A percentile compares a stretch with the other conserved stretches of the same genome.
These are phyloP conservation scores for Colletotrichum plurivorum DNA, from an alignment of 2,329 filamentous ascomycete genomes.

Conservation along the genomic window DNA sequence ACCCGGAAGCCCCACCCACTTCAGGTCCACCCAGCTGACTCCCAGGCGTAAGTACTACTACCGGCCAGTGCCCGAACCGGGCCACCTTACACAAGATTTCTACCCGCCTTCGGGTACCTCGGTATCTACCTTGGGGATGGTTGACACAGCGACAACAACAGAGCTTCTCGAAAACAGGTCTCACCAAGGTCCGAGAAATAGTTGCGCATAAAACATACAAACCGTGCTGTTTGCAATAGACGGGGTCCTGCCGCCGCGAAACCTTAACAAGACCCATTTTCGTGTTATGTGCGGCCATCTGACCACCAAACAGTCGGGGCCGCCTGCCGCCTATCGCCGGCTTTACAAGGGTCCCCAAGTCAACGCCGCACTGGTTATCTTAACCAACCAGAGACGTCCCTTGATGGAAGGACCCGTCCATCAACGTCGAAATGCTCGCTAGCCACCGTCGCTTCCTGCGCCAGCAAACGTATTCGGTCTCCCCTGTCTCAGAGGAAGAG, in stretches of 20 bases:
- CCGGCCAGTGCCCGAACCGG: neutral
- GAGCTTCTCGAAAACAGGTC: neutral
- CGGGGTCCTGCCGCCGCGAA: slow-evolving; percentile 8
- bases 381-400: slow-evolving; percentile 29
- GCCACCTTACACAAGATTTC: too few species aligned
- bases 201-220: neutral
- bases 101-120: too few species aligned
- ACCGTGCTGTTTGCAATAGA: neutral
- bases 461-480: slow-evolving; percentile 24
- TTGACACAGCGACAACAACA: neutral
- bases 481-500: slow-evolving; percentile 26
- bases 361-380: slow-evolving; percentile 21
- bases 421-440: slow-evolving; percentile 27
- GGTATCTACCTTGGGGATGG: neutral
- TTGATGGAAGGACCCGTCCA: slow-evolving; percentile 20
- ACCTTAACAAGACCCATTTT: slow-evolving; percentile 17
- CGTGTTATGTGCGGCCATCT: slow-evolving; percentile 33
- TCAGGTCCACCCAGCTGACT: slow-evolving; percentile 20
- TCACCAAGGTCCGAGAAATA: neutral
- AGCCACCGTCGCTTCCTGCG: slow-evolving; percentile 7
- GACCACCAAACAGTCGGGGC: slow-evolving; percentile 20
- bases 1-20: slow-evolving; percentile 12
- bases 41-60: slow-evolving; percentile 1
- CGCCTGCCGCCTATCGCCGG: slow-evolving; percentile 39
- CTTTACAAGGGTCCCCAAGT: slow-evolving; percentile 35